These are phyloP conservation scores for Trichoderma erinaceum DNA, from an alignment of 495 filamentous ascomycete genomes.

Conservation along the genomic window DNA sequence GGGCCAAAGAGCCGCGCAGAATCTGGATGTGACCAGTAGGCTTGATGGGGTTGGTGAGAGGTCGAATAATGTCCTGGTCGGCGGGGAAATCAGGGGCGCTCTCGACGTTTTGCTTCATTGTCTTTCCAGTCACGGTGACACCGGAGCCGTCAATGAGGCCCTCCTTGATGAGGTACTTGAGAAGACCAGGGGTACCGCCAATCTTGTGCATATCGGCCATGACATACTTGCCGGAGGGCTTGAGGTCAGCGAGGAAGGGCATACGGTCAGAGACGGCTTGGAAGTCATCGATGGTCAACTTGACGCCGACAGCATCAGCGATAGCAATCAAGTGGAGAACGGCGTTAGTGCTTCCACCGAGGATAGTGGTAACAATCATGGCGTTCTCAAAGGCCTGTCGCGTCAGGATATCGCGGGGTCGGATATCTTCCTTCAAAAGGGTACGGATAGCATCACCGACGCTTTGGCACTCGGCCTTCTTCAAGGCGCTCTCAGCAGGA, in stretches of 20 bases:
- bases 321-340: constrained; percentile 97
- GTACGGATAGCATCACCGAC: constrained; percentile 84
- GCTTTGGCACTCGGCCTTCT: constrained; percentile 76
- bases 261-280: constrained; percentile 85
- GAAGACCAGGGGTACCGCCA: constrained; percentile 82
- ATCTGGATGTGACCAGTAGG: constrained; percentile 94
- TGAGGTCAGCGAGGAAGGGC: constrained; percentile 92
- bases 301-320: constrained; percentile 86
- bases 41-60: constrained; percentile 89
- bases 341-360: constrained; percentile 93
- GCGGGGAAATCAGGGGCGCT: constrained; percentile 68
- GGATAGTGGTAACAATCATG: constrained; percentile 92
- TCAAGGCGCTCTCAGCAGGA: constrained; percentile 80
- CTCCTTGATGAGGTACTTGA: constrained; percentile 88
- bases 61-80: constrained; percentile 87
- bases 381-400: constrained; percentile 92
- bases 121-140: constrained; percentile 92
- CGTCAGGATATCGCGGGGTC: constrained; percentile 84
- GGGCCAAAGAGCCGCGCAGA: constrained; percentile 82
- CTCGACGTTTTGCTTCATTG: constrained; percentile 83
- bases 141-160: constrained; percentile 80
- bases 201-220: constrained; percentile 88
- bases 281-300: constrained; percentile 96
- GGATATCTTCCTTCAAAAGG: constrained; percentile 80
- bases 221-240: constrained; percentile 95